Conservation (phyloP, 768 basidiomycete species). For the Podaxis sp. region DNA sequence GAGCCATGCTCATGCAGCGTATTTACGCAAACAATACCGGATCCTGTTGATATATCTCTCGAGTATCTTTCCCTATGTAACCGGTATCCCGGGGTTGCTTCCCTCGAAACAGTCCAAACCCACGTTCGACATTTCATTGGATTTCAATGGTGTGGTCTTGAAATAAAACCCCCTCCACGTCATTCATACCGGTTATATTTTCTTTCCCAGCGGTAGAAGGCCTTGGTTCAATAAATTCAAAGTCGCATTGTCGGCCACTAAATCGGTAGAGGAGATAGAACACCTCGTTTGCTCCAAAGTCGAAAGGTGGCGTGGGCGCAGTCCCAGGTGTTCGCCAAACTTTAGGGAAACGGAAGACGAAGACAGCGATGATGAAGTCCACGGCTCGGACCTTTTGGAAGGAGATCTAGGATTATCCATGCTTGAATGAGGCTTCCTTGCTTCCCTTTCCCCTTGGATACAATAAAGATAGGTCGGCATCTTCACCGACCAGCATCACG, state of each 20-base stretch:
- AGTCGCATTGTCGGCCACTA: slow-evolving; percentile 39
- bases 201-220: slow-evolving; percentile 39
- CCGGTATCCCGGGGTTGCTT: slow-evolving; percentile 47
- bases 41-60: slow-evolving; percentile 64
- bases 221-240: slow-evolving; percentile 62
- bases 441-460: neutral
- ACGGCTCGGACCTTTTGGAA: slow-evolving; percentile 1
- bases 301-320: slow-evolving; percentile 19
- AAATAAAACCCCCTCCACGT: neutral
- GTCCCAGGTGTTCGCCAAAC: slow-evolving; percentile 1
- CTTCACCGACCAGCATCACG: neutral
- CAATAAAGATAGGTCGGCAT: too few species aligned
- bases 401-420: slow-evolving; percentile 10
- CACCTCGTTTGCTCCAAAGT: slow-evolving; percentile 42
- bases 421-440: slow-evolving; percentile 1
- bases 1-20: slow-evolving; percentile 40
- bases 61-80: slow-evolving; percentile 70
- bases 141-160: slow-evolving; percentile 54
- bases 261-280: slow-evolving; percentile 47
- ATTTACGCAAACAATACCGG: slow-evolving; percentile 51
- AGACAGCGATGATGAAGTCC: slow-evolving; percentile 1
- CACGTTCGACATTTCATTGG: slow-evolving; percentile 71
- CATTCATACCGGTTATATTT: slow-evolving; percentile 10
- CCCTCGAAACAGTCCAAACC: slow-evolving; percentile 51
- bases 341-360: neutral